Conservation (phyloP, 176 grass and related monocot genomes). For the Phyllostachys edulis region DNA sequence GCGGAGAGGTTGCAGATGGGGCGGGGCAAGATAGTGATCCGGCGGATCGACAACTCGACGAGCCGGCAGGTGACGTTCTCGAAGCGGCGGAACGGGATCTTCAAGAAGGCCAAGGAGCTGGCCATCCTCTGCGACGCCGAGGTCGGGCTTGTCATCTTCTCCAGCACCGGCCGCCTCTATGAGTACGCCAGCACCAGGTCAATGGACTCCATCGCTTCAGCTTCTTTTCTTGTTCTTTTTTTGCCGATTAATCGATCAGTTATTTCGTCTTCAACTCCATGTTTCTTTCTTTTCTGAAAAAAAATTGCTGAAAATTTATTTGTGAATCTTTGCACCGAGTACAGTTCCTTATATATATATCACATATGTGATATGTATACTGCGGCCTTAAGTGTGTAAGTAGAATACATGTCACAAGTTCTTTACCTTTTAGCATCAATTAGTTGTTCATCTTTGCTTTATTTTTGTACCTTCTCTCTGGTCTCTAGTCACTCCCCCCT, state of each 20-base stretch:
- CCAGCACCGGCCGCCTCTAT: constrained; percentile 83
- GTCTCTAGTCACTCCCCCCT: neutral
- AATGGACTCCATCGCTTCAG: neutral
- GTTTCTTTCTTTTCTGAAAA: neutral
- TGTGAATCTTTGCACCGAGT: neutral
- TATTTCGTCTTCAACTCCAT: constrained; percentile 12
- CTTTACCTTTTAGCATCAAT: neutral
- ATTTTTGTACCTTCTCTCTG: neutral
- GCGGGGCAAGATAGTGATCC: constrained; percentile 85
- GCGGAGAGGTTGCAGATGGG: constrained; percentile 52
- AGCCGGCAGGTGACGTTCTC: constrained; percentile 93
- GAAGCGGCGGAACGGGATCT: constrained; percentile 74
- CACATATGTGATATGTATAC: too few species aligned
- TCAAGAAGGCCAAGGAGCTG: constrained; percentile 95
- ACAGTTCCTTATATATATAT: neutral
- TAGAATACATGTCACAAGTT: neutral
- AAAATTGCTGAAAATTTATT: neutral
- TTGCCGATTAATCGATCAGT: neutral
- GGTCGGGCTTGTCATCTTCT: constrained; percentile 90
- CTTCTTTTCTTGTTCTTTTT: neutral
- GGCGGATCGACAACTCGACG: constrained; percentile 92
- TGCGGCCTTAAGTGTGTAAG: neutral
- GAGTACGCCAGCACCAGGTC: constrained; percentile 84
- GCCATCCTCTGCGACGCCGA: constrained; percentile 95
- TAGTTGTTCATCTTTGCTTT: neutral